Conservation (phyloP, 2,329 filamentous ascomycete species). For the Plectosphaerella cucumerina region DNA sequence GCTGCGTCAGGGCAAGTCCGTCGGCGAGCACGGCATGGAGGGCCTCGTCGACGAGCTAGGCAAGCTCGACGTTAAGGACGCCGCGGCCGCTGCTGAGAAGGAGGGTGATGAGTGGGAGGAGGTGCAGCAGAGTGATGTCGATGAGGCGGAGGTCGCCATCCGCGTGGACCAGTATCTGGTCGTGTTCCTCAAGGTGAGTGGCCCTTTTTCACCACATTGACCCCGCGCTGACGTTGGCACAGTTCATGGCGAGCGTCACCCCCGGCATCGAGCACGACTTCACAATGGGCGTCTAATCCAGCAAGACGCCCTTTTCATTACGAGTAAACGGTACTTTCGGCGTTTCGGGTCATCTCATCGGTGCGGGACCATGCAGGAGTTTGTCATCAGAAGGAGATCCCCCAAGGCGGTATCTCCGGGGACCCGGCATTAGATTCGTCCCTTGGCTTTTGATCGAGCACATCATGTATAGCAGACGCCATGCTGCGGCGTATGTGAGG, state of each 20-base stretch:
- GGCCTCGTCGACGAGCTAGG: conserved; percentile 79
- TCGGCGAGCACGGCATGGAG: conserved; percentile 63
- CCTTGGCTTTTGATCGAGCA: too few relatives aligned
- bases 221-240: background rate
- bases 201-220: background rate
- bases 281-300: conserved; percentile 79
- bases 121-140: conserved; percentile 54
- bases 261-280: conserved; percentile 98
- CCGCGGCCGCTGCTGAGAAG: conserved; percentile 46
- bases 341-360: too few relatives aligned
- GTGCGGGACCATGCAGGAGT: too few relatives aligned
- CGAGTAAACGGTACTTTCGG: too few relatives aligned
- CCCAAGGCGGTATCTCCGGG: too few relatives aligned
- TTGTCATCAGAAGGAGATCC: too few relatives aligned
- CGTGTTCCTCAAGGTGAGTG: conserved; percentile 73
- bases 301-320: too few relatives aligned
- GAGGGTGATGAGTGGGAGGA: conserved; percentile 62
- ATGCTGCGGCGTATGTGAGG: too few relatives aligned
- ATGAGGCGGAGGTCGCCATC: conserved; percentile 72
- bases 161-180: conserved; percentile 86
- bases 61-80: conserved; percentile 54
- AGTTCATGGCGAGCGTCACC: conserved; percentile 84
- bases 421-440: too few relatives aligned
- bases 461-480: too few relatives aligned
- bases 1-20: conserved; percentile 57